These are phyloP conservation scores for Dendrobium chrysotoxum DNA, from an alignment of 106 monocot genomes.

Conservation along the genomic window DNA sequence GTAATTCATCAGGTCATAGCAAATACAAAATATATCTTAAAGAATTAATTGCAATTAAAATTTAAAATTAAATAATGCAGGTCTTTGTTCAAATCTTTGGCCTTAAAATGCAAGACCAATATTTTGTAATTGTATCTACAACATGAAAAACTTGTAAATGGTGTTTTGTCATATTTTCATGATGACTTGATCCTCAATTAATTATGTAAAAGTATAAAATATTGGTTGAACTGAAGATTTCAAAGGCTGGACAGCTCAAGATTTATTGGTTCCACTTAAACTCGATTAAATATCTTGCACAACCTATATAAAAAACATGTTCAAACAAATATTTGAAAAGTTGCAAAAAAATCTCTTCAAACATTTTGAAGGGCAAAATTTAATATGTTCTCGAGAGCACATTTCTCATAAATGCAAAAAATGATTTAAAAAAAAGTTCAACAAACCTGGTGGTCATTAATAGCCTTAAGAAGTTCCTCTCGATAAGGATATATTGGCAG, in stretches of 20 bases:
- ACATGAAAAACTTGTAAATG: not conserved
- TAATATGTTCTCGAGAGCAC: not conserved
- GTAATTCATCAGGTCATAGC: too few species aligned
- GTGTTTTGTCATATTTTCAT: not conserved
- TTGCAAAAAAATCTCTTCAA: not conserved
- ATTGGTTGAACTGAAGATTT: not conserved
- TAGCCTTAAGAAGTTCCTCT: conserved; percentile 74
- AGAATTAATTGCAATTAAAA: too few species aligned
- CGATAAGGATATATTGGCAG: conserved; percentile 83
- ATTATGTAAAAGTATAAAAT: not conserved
- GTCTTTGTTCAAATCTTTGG: not conserved
- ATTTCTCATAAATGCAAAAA: not conserved
- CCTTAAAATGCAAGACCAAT: not conserved
- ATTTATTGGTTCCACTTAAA: not conserved
- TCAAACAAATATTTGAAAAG: not conserved
- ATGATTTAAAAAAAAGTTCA: not conserved
- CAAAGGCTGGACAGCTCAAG: not conserved
- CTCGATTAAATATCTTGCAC: not conserved
- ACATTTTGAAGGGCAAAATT: not conserved
- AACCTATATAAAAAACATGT: not conserved
- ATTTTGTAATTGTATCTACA: not conserved
- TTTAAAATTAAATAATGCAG: not conserved
- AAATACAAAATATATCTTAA: too few species aligned
- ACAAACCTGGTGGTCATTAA: conserved; percentile 75
- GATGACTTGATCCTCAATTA: not conserved